Conservation (phyloP, 2,329 filamentous ascomycete genomes). For the Alternaria arborescens region DNA sequence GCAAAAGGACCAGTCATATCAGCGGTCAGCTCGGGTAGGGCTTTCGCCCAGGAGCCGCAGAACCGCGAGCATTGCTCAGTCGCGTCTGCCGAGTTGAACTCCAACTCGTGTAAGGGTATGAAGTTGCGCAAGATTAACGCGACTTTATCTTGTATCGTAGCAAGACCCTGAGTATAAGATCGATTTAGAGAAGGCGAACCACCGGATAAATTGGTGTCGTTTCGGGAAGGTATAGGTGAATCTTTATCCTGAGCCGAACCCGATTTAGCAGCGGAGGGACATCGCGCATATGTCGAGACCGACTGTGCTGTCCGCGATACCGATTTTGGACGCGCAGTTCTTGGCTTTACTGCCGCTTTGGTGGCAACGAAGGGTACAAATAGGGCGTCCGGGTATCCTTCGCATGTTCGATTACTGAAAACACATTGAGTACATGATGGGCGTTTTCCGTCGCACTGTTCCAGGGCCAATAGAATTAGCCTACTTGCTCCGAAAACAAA, state of each 20-base stretch:
- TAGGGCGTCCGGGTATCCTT: not conserved
- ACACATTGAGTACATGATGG: not conserved
- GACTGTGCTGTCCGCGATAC: not conserved
- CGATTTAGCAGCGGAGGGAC: not conserved
- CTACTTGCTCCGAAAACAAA: rapidly evolving
- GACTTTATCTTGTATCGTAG: not conserved
- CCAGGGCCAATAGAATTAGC: not conserved
- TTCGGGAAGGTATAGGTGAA: not conserved
- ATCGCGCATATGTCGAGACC: not conserved
- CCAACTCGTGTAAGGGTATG: not conserved
- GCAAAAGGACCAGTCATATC: not conserved
- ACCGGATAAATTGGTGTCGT: not conserved
- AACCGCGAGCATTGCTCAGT: constrained; percentile 1
- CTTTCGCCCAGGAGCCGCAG: not conserved
- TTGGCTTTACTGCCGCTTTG: constrained; percentile 3
- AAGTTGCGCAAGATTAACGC: constrained; percentile 3
- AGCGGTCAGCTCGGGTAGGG: not conserved
- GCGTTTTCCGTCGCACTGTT: constrained; percentile 1
- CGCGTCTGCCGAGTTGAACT: not conserved
- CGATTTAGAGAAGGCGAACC: not conserved
- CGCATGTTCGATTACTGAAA: not conserved
- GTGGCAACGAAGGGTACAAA: not conserved
- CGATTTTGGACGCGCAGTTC: not conserved
- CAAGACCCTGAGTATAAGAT: not conserved
- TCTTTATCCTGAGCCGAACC: not conserved